Evolutionary conservation across 371 early-diverging fungal species (phyloP), one percentile per base, ranked within the genome.

Genomic region (Neoconidiobolus thromboides): DNA sequence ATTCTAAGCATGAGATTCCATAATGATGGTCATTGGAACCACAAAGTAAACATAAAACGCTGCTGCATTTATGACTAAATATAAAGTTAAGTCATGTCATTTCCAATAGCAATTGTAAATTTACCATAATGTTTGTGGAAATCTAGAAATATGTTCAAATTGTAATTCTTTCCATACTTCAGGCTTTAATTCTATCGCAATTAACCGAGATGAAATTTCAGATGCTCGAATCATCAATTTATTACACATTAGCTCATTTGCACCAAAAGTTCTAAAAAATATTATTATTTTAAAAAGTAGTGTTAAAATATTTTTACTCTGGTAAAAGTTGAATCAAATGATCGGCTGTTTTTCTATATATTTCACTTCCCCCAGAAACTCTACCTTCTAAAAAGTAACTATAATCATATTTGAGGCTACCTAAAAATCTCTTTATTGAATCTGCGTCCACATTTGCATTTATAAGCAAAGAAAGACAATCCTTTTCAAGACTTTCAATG

Each of bases 161-260:
- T 85, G 85, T 1, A 85, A 67, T 49, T 76, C 75, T 61, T 71
- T 76, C 83, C 83, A 85, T 6, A 72, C 70, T 26, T 79, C 80
- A 1, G 80, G 77, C 42, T 72, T 64, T 58, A 73, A 65, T 51
- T 83, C 85, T 7, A 82, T 58, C 43, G 73, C 66, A n/a, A 76
- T 52, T 7, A 81, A 63, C 4, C 68, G 62, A 43, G 67, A 65
- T n/a, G 79, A 77, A 40, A 72, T 58, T n/a, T 61, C 53, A 15
- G 67, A 63, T 26, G 26, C 26, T 26, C 26, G 26, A 26, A 26
- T 26, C 26, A 26, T 26, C 26, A 26, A 26, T 26, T 26, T 26
- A 26, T 26, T 26, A 26, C 26, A 26, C 26, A 26, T 26, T 26
- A 26, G 26, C 26, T 26, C 26, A 26, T 26, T 26, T 26, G 26